Percentiles rank a stretch among this genome's conserved stretches.
Conservation (phyloP, 2,329 filamentous ascomycete species). For the Neurospora crassa region DNA sequence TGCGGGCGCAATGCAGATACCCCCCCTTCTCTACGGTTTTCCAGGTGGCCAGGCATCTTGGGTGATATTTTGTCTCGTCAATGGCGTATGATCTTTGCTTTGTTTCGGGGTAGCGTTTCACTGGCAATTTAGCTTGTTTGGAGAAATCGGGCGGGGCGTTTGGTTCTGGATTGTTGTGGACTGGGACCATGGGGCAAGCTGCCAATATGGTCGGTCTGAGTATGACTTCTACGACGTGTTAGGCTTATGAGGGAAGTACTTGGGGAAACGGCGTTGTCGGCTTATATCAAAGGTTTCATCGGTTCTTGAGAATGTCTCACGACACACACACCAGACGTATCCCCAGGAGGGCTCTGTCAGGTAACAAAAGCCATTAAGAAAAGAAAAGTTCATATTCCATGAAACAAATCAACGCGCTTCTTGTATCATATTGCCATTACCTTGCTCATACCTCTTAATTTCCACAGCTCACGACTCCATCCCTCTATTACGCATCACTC, state of each 20-base stretch:
- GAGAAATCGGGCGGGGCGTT: neutral
- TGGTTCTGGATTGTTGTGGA: neutral
- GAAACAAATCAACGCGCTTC: neutral
- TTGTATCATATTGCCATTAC: neutral
- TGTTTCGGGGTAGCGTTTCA: neutral
- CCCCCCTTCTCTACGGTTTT: neutral
- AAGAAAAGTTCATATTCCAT: too few relatives aligned
- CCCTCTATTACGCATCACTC: neutral
- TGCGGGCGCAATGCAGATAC: neutral
- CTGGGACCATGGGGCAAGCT: neutral
- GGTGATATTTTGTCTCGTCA: neutral
- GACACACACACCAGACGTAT: too few relatives aligned
- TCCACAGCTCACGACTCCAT: neutral
- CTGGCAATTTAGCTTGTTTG: neutral
- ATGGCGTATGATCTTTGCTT: accelerated
- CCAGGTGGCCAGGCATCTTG: neutral
- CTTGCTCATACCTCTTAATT: neutral
- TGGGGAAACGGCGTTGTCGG: neutral
- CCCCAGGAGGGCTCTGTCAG: neutral
- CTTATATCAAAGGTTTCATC: neutral
- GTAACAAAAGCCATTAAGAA: neutral
- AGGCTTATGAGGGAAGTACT: neutral
- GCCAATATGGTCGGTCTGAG: neutral
- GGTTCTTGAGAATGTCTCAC: neutral
- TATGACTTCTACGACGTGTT: neutral